These are phyloP conservation scores for Nicotiana knightiana DNA, from an alignment of 257 asterid species.

Conservation along the genomic window DNA sequence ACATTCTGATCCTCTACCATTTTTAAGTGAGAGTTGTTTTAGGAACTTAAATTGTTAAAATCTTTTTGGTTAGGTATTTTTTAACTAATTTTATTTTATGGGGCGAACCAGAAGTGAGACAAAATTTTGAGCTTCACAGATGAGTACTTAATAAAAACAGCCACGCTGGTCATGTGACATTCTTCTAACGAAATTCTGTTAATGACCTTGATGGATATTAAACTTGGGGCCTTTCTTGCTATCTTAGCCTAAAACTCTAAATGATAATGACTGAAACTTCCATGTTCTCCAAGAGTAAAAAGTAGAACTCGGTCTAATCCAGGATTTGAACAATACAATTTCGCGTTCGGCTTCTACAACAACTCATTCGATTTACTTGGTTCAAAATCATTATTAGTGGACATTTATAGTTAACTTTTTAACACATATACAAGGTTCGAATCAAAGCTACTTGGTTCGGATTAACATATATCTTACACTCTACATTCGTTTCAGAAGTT, in stretches of 20 bases:
- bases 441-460: too few relatives aligned
- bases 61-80: background rate
- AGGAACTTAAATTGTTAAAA: background rate
- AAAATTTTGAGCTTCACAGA: background rate
- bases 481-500: too few relatives aligned
- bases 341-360: too few relatives aligned
- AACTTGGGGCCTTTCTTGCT: background rate
- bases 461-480: too few relatives aligned
- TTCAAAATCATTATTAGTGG: too few relatives aligned
- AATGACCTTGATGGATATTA: background rate
- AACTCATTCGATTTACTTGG: too few relatives aligned
- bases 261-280: background rate
- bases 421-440: too few relatives aligned
- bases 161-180: background rate
- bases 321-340: too few relatives aligned
- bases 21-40: background rate
- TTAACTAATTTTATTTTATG: background rate
- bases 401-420: too few relatives aligned
- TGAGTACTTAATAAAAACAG: background rate
- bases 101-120: background rate
- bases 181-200: background rate
- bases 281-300: background rate
- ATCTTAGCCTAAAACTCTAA: background rate
- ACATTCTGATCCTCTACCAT: background rate
- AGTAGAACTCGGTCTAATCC: background rate